These are phyloP conservation scores for Puccinellia tenuiflora DNA, from an alignment of 176 grass and related monocot species.

Conservation along the genomic window DNA sequence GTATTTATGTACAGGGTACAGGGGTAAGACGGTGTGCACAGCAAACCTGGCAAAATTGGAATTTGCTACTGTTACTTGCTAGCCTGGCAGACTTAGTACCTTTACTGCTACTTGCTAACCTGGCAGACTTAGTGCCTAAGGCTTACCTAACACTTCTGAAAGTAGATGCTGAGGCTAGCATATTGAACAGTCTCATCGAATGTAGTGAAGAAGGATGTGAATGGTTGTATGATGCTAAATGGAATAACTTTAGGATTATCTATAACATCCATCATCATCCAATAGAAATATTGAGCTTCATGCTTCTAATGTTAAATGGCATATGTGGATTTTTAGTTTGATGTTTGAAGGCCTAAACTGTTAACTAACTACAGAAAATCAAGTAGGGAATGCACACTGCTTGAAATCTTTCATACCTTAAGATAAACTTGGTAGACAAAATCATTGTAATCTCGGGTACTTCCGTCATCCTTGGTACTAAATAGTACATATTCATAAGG, in stretches of 20 bases:
- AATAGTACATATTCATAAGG: conserved; percentile 2
- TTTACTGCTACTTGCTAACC: no score
- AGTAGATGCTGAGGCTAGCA: not conserved
- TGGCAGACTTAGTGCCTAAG: no score
- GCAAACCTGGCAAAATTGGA: no score
- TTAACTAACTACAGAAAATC: not conserved
- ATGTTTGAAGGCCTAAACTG: not conserved
- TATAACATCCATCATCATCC: not conserved
- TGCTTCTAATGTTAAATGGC: not conserved
- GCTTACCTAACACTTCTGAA: not conserved
- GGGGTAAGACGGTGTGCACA: no score
- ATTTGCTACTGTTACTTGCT: no score
- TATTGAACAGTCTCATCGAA: not conserved
- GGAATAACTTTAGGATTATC: not conserved
- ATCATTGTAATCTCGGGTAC: conserved; percentile 31
- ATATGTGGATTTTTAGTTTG: not conserved
- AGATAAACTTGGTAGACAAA: conserved; percentile 56
- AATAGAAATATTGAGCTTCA: not conserved
- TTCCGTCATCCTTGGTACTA: not conserved
- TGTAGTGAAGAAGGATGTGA: not conserved
- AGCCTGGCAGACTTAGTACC: no score
- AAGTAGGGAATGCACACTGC: not conserved
- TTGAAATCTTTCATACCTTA: conserved; percentile 18
- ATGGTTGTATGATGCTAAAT: not conserved
- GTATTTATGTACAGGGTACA: no score